Evolutionary conservation across 805 yeast genomes (phyloP).

Genomic region (Saccharomyces jurei): DNA sequence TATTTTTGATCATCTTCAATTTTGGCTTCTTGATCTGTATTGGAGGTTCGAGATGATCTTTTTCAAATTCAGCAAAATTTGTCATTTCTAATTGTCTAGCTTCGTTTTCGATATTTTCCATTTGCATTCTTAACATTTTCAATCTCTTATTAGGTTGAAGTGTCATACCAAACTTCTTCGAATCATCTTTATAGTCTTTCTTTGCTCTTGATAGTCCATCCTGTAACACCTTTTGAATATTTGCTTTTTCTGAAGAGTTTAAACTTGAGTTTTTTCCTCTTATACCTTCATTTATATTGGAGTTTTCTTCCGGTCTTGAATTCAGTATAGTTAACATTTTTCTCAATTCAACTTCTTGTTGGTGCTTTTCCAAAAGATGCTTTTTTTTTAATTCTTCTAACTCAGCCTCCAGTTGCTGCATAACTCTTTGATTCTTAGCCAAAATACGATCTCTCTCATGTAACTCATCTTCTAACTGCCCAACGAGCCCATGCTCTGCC

Average conservation of each 20-base stretch:
- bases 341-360: conserved; percentile 69
- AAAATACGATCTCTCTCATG: conserved; percentile 63
- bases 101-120: conserved; percentile 77
- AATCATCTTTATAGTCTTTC: conserved; percentile 34
- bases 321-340: conserved; percentile 61
- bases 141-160: conserved; percentile 70
- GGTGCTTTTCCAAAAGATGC: conserved; percentile 55
- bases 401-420: conserved; percentile 54
- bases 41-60: conserved; percentile 12
- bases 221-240: conserved; percentile 27
- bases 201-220: conserved; percentile 32
- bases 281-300: background rate
- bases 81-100: conserved; percentile 83
- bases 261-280: conserved; percentile 18
- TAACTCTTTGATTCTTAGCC: conserved; percentile 52
- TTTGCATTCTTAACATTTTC: conserved; percentile 66
- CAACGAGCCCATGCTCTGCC: conserved; percentile 78
- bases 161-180: conserved; percentile 34
- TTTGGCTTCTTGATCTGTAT: conserved; percentile 4
- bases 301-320: conserved; percentile 30
- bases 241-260: conserved; percentile 10
- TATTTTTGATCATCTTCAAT: conserved; percentile 1
- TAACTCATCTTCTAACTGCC: conserved; percentile 56
- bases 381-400: conserved; percentile 60
- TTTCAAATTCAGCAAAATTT: conserved; percentile 53